A percentile compares a stretch with the other conserved stretches of the same genome.
phyloP scores from a whole-genome alignment of 2,329 filamentous ascomycete genomes.

The Penicillium sp. region DNA sequence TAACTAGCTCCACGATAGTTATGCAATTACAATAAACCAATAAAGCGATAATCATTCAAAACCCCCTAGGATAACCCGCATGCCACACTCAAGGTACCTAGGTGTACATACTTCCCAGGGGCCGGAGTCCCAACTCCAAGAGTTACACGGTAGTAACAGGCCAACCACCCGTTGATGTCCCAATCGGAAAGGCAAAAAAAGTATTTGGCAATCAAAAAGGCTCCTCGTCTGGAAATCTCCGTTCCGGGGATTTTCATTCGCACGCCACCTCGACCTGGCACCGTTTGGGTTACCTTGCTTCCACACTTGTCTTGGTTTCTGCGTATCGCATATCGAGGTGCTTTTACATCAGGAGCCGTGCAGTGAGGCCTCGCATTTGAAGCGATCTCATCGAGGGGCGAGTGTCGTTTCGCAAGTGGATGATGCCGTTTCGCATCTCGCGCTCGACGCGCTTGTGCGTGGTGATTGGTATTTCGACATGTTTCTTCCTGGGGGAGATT shows the following conservation, averaged over 20 bases:
- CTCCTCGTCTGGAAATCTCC: not conserved
- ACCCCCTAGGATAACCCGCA: not conserved
- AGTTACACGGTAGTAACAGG: conserved; percentile 14
- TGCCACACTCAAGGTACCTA: not conserved
- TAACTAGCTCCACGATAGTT: no score
- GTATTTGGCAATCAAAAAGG: not conserved
- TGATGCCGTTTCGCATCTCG: conserved; percentile 28
- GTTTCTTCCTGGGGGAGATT: conserved; percentile 34
- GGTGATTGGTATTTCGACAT: conserved; percentile 32
- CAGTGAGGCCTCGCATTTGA: no score
- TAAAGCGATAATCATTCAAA: not conserved
- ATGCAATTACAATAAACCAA: not conserved
- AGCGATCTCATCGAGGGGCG: not conserved
- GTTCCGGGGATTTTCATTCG: not conserved
- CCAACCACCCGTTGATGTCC: conserved; percentile 6
- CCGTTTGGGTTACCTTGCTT: no score
- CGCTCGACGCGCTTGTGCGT: conserved; percentile 30
- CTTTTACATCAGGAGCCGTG: no score
- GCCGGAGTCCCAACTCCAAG: not conserved
- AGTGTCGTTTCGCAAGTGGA: not conserved
- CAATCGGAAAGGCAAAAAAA: not conserved
- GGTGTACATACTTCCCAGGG: conserved; percentile 7
- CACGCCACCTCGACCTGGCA: not conserved
- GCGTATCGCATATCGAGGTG: not conserved
- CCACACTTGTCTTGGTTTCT: not conserved